Evolutionary conservation across 2,329 filamentous ascomycete species (phyloP).

Genomic region (Dryadomyces quercus-mongolicae): DNA sequence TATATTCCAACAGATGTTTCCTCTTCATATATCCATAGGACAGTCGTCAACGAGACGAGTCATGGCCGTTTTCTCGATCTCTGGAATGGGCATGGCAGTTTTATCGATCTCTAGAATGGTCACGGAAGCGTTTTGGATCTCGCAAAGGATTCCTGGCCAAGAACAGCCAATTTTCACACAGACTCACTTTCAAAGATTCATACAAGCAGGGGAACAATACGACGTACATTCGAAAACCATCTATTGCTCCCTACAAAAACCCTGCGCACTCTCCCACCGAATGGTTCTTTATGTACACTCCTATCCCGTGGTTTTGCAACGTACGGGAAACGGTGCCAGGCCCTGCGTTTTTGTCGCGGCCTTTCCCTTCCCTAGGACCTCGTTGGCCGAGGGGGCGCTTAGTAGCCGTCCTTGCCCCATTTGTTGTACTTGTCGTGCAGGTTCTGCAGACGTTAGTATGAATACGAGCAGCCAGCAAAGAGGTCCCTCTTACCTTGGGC

Average conservation of each 20-base stretch:
- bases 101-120: too few species aligned
- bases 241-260: slow-evolving; percentile 2
- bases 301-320: neutral
- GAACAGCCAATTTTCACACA: too few species aligned
- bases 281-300: slow-evolving; percentile 2
- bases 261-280: neutral
- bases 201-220: too few species aligned
- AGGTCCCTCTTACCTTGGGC: slow-evolving; percentile 64
- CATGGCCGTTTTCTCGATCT: too few species aligned
- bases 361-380: neutral
- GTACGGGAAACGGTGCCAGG: neutral
- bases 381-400: slow-evolving; percentile 11
- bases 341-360: neutral
- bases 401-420: slow-evolving; percentile 96
- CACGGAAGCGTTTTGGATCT: too few species aligned
- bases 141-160: too few species aligned
- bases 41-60: too few species aligned
- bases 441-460: slow-evolving; percentile 50
- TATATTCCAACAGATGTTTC: too few species aligned
- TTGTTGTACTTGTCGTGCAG: slow-evolving; percentile 99
- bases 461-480: too few species aligned
- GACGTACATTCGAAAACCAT: neutral
- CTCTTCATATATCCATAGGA: too few species aligned
- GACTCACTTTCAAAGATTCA: too few species aligned
- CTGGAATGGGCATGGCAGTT: too few species aligned